Percentiles rank a stretch among this genome's conserved stretches.
These are phyloP conservation scores for Sanghuangporus weigelae DNA, from an alignment of 1,284 basidiomycete species.

Conservation along the genomic window DNA sequence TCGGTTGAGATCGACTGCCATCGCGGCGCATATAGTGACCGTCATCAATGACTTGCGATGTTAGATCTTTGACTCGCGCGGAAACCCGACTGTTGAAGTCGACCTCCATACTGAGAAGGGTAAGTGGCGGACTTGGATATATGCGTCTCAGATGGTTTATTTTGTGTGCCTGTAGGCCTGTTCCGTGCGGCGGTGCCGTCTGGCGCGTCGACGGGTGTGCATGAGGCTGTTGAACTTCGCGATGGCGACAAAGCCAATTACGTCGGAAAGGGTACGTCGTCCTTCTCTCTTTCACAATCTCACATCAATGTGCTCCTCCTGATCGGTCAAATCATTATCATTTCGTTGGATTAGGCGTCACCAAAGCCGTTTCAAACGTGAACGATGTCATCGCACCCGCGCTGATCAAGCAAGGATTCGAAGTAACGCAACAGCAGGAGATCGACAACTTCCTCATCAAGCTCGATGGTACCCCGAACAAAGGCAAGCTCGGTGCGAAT, in stretches of 20 bases:
- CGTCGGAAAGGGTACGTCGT: conserved; percentile 83
- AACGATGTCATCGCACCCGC: conserved; percentile 90
- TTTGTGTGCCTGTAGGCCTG: conserved; percentile 51
- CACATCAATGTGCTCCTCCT: not conserved
- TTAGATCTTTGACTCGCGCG: conserved; percentile 95
- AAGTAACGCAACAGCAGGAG: conserved; percentile 91
- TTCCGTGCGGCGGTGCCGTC: conserved; percentile 97
- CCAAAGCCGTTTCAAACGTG: conserved; percentile 93
- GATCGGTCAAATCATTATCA: not conserved
- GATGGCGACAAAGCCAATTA: conserved; percentile 93
- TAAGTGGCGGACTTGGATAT: conserved; percentile 29
- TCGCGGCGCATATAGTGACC: conserved; percentile 16
- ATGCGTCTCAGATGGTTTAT: conserved; percentile 2
- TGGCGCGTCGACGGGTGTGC: conserved; percentile 96
- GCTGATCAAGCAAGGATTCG: conserved; percentile 82
- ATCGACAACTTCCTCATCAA: conserved; percentile 99
- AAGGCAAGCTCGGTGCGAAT: conserved; percentile 99
- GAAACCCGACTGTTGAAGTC: conserved; percentile 95
- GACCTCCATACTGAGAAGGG: conserved; percentile 87
- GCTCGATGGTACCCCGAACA: conserved; percentile 96
- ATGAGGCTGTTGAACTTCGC: conserved; percentile 98
- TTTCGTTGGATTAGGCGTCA: conserved; percentile 61
- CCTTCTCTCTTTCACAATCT: not conserved
- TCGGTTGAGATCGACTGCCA: not conserved
- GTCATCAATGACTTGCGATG: conserved; percentile 1